phyloP scores from a whole-genome alignment of 1,139 yeast species.

The Hanseniaspora gamundiae region DNA sequence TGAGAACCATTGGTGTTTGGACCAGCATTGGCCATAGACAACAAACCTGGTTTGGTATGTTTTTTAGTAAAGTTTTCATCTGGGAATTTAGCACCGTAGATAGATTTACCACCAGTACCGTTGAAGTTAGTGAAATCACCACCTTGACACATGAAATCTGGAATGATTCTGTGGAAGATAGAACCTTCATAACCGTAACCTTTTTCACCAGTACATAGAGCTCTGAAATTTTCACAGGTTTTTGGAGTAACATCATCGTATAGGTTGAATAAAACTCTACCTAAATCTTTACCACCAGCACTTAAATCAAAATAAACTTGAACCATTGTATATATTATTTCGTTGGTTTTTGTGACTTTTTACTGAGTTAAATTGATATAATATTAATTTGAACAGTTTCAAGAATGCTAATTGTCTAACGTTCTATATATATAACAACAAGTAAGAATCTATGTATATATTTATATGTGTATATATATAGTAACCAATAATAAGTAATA shows the following conservation, averaged over 20 bases:
- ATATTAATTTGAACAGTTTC: no score
- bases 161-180: constrained; percentile 96
- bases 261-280: constrained; percentile 72
- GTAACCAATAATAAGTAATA: no score
- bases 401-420: no score
- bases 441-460: no score
- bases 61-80: constrained; percentile 86
- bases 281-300: constrained; percentile 34
- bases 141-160: constrained; percentile 98
- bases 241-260: constrained; percentile 94
- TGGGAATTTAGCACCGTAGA: constrained; percentile 90
- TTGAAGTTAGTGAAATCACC: constrained; percentile 94
- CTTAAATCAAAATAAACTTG: constrained; percentile 26
- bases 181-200: constrained; percentile 91
- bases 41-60: constrained; percentile 88
- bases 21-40: constrained; percentile 99
- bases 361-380: neutral
- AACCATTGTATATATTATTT: constrained; percentile 15
- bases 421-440: no score
- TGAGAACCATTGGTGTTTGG: constrained; percentile 99
- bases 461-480: no score
- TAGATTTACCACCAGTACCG: constrained; percentile 98
- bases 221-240: constrained; percentile 97
- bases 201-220: constrained; percentile 92
- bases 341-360: constrained; percentile 1